Evolutionary conservation across 208 protist species (phyloP).

Genomic region (Crithidia acanthocephali): DNA sequence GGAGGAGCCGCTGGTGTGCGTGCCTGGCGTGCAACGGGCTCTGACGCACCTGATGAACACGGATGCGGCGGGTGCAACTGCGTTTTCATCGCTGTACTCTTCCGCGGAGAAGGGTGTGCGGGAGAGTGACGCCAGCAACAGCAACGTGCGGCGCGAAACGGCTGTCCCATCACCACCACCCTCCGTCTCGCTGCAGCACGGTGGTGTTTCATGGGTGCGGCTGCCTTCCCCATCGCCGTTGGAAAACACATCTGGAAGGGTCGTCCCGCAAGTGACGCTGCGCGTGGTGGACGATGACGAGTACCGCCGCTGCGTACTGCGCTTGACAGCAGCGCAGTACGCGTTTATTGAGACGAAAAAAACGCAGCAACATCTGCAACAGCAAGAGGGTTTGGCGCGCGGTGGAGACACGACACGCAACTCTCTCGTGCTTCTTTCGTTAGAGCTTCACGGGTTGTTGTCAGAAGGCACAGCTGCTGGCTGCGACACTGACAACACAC

Average conservation of each 20-base stretch:
- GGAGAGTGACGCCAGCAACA: too few relatives aligned
- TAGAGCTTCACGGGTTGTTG: conserved; percentile 7
- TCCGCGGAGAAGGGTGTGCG: too few relatives aligned
- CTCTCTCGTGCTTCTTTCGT: conserved; percentile 3
- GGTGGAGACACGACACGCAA: neutral
- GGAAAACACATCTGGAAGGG: too few relatives aligned
- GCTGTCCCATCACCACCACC: too few relatives aligned
- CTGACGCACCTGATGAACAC: neutral
- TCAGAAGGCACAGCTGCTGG: neutral
- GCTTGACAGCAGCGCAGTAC: conserved; percentile 33
- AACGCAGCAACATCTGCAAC: neutral
- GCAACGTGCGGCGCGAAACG: too few relatives aligned
- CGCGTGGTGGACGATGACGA: conserved; percentile 53
- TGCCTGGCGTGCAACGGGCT: conserved; percentile 37
- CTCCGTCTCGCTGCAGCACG: too few relatives aligned
- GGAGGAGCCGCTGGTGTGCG: conserved; percentile 39
- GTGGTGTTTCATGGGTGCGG: neutral
- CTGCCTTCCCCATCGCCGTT: neutral
- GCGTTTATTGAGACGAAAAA: neutral
- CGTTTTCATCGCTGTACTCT: neutral
- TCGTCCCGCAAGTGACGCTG: conserved; percentile 27
- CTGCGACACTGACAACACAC: neutral
- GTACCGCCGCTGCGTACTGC: conserved; percentile 58
- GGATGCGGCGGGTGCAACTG: neutral
- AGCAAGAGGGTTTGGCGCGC: neutral